These are phyloP conservation scores for Cyclotella sp. DNA, from an alignment of 108 stramenopile genomes.

Conservation along the genomic window DNA sequence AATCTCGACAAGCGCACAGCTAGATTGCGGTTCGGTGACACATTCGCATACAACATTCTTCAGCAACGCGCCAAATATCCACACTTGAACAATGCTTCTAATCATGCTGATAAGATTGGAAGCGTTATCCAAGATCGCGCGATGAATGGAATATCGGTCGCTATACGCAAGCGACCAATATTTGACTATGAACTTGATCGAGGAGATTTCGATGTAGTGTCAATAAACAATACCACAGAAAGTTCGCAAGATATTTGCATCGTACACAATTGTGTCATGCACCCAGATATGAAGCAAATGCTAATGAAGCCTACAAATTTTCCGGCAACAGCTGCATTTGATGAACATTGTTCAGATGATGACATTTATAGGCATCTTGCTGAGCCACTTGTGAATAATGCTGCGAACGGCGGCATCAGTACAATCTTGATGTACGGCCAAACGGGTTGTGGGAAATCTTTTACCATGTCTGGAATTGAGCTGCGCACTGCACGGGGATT, in stretches of 20 bases:
- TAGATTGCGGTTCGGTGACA: conserved; percentile 45
- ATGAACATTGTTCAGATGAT: conserved; percentile 59
- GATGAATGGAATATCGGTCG: conserved; percentile 57
- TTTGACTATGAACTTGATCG: conserved; percentile 60
- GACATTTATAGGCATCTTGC: conserved; percentile 56
- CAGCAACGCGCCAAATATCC: conserved; percentile 21
- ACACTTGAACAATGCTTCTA: conserved; percentile 46
- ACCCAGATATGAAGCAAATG: conserved; percentile 71
- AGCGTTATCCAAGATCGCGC: conserved; percentile 43
- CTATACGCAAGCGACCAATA: conserved; percentile 70
- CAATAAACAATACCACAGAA: conserved; percentile 45
- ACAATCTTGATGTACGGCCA: conserved; percentile 75
- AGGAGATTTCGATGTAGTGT: conserved; percentile 62
- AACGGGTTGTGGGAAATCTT: conserved; percentile 45
- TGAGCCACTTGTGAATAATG: conserved; percentile 54
- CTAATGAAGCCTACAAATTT: conserved; percentile 49
- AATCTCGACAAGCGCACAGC: conserved; percentile 64
- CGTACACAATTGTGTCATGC: conserved; percentile 65
- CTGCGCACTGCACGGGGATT: conserved; percentile 38
- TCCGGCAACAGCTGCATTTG: conserved; percentile 60
- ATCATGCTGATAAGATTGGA: conserved; percentile 40
- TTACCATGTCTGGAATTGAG: conserved; percentile 47
- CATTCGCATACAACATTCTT: conserved; percentile 48
- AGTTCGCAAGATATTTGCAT: conserved; percentile 35
- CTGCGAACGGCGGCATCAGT: conserved; percentile 45